phyloP scores from a whole-genome alignment of 2,329 filamentous ascomycete species.

The Colletotrichum incanum region DNA sequence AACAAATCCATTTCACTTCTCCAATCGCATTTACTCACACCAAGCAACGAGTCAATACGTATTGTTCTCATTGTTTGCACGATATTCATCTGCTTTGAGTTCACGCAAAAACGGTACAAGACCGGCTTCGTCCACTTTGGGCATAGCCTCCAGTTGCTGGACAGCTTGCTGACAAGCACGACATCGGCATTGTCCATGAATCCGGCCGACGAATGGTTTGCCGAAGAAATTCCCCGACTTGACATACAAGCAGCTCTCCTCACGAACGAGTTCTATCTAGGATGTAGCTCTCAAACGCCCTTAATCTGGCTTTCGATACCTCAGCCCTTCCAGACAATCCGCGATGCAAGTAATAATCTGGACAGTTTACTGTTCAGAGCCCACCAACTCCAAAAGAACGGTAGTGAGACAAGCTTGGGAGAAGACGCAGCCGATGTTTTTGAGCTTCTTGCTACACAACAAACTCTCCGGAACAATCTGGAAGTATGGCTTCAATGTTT shows the following conservation, averaged over 20 bases:
- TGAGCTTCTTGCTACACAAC: conserved; percentile 13
- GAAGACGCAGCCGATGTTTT: not conserved
- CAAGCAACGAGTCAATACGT: conserved; percentile 51
- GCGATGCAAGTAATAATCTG: conserved; percentile 30
- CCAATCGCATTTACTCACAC: conserved; percentile 50
- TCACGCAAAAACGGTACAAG: conserved; percentile 55
- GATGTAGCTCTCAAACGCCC: not conserved
- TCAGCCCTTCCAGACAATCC: conserved; percentile 5
- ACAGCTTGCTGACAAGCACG: conserved; percentile 51
- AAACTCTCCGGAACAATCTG: conserved; percentile 28
- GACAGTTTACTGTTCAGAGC: conserved; percentile 13
- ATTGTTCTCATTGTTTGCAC: conserved; percentile 57
- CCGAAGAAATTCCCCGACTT: conserved; percentile 57
- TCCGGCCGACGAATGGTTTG: conserved; percentile 59
- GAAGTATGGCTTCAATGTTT: conserved; percentile 47
- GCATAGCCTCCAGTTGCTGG: conserved; percentile 53
- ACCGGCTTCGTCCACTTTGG: conserved; percentile 58
- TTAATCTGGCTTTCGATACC: not conserved
- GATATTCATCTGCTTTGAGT: conserved; percentile 54
- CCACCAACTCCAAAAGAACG: not conserved
- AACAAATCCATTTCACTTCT: conserved; percentile 56
- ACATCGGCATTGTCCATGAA: not conserved
- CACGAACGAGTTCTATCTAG: not conserved
- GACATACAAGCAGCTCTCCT: conserved; percentile 50
- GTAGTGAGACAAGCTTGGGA: not conserved